Conservation (phyloP, 495 filamentous ascomycete genomes). For the Penicillium goetzii region DNA sequence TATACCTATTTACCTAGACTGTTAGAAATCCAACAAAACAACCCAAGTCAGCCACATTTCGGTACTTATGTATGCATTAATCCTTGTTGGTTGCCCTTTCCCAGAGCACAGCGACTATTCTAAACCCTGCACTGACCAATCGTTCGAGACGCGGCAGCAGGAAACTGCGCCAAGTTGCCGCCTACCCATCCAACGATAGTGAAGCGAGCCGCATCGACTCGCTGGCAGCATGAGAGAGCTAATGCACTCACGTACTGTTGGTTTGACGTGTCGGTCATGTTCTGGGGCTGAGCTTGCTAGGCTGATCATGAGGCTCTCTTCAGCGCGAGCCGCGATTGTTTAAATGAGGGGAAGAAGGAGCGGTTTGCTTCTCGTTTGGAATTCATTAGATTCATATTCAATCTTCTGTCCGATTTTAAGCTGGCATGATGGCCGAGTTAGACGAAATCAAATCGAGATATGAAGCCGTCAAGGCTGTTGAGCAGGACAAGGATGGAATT, state of each 20-base stretch:
- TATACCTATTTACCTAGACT: background rate
- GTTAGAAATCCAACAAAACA: background rate
- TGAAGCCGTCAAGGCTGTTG: conserved; percentile 7
- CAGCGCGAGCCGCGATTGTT: background rate
- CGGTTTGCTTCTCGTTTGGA: background rate
- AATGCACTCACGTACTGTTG: background rate
- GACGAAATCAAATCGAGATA: conserved; percentile 9
- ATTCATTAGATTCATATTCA: background rate
- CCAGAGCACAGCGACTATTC: background rate
- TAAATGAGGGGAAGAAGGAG: background rate
- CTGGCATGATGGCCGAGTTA: conserved; percentile 6
- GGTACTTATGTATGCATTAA: background rate
- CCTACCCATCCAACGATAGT: background rate
- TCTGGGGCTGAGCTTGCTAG: background rate
- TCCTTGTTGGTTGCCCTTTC: background rate
- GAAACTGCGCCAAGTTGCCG: background rate
- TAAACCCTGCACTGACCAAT: background rate
- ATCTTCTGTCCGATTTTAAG: background rate
- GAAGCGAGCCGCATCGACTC: background rate
- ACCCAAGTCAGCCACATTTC: background rate
- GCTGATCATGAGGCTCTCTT: background rate
- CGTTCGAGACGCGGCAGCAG: background rate
- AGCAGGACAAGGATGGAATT: conserved; percentile 6
- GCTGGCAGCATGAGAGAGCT: background rate
- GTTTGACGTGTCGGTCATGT: background rate